Base-by-base conservation (phyloP, 2,329 filamentous ascomycete genomes). In the Clonostachys chloroleuca region DNA sequence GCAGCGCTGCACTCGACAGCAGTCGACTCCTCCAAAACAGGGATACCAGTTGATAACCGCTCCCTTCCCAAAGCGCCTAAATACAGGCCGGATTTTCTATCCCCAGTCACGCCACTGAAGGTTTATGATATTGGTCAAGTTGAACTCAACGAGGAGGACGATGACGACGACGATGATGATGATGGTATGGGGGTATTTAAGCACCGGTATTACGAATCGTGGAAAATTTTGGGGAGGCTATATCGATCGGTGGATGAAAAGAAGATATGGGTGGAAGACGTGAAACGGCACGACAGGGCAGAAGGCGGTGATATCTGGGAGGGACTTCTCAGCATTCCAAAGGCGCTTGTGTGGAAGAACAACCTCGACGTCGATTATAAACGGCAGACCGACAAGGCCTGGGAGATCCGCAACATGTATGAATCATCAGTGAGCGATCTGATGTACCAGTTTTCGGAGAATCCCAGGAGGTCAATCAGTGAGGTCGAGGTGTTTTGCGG, bases 21-120 rank as follows among this genome's bases (percentile, higher is more conserved):
- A 0, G 86, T 90, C 0, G 86, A 90, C 60, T 90, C 87, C 55
- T 87, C 85, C 4, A 89, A 90, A 63, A 87, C 85, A 0, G 88
- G 89, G 0, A 80, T 85, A 24, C 62, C 75, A 0, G 81, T 83
- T 6, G 64, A 76, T 7, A 58, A 77, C 35, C 59, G 50, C 0
- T 55, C 67, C 2, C 62, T 83, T 14, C 75, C 73, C 1, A 63
- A 52, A 16, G 47, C 63, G 12, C 62, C 60, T 5, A 62, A 55
- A 9, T 70, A 57, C 37, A 69, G 78, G 1, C 79, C 78, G 0
- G 78, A 83, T 52, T 83, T 83, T 49, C 55, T 80, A 34, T 69
- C 77, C 0, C 68, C 67, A 0, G 73, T 72, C 0, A 72, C 75
- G 0, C 67, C 69, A 0, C 55, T 74, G 1, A 63, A 67, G 12